These are phyloP conservation scores for Trichoderma gracile DNA, from an alignment of 2,329 filamentous ascomycete species.

Conservation along the genomic window DNA sequence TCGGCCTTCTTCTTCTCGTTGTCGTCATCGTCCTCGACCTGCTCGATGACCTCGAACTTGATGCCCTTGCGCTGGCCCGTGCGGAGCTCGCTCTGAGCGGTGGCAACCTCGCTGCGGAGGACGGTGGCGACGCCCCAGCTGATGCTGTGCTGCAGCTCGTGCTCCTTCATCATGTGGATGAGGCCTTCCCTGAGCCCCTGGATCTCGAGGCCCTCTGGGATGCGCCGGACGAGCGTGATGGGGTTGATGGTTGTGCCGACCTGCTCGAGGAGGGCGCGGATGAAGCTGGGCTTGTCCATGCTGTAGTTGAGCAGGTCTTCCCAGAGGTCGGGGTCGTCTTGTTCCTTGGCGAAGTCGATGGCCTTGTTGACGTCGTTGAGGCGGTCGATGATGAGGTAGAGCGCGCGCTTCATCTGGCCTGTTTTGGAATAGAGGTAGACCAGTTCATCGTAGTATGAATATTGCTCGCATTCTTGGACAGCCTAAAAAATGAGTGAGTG, in stretches of 20 bases:
- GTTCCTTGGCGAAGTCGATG: constrained; percentile 90
- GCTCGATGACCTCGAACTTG: constrained; percentile 74
- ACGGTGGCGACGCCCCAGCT: constrained; percentile 86
- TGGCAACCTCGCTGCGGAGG: constrained; percentile 80
- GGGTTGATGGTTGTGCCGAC: constrained; percentile 93
- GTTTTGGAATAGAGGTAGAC: constrained; percentile 95
- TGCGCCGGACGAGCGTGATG: constrained; percentile 83
- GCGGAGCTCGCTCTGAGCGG: constrained; percentile 77
- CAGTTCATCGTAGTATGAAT: constrained; percentile 85
- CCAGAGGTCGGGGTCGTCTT: constrained; percentile 91
- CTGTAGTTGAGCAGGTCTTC: constrained; percentile 91
- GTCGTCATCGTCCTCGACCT: constrained; percentile 28
- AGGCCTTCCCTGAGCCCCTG: constrained; percentile 86
- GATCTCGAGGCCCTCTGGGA: constrained; percentile 90
- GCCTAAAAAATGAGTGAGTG: constrained; percentile 44
- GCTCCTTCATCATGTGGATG: constrained; percentile 88
- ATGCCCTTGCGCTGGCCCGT: constrained; percentile 80
- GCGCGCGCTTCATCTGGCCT: constrained; percentile 85
- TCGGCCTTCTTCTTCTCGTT: constrained; percentile 27
- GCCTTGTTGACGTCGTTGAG: constrained; percentile 88
- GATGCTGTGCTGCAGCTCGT: constrained; percentile 93
- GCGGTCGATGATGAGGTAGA: constrained; percentile 93
- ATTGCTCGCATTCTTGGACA: constrained; percentile 74
- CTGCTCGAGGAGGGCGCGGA: constrained; percentile 86
- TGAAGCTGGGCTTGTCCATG: constrained; percentile 97